These are phyloP conservation scores for Corymbia citriodora DNA, from an alignment of 441 rosid species.

Conservation along the genomic window DNA sequence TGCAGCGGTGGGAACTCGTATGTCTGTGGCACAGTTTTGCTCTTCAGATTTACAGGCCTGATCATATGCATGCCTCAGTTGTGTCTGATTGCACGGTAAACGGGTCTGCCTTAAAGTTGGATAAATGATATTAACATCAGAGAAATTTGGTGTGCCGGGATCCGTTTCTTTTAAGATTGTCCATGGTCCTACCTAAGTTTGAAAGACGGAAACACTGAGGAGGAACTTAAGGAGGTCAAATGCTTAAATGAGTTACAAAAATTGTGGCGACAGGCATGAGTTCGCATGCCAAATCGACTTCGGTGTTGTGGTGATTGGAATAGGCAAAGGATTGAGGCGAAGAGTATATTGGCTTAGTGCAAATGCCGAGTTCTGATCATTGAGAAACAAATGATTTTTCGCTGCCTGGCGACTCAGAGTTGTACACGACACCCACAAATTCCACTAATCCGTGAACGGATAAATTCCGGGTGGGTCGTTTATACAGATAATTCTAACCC, in stretches of 20 bases:
- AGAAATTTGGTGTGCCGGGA: not conserved
- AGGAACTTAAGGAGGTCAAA: not conserved
- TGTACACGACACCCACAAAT: not conserved
- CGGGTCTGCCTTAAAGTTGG: not conserved
- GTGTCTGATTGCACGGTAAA: not conserved
- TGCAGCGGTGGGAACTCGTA: not conserved
- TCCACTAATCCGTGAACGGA: not conserved
- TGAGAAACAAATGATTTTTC: not conserved
- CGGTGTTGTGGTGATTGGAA: not conserved
- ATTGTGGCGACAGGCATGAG: not conserved
- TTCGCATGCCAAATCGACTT: not conserved
- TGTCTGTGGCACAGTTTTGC: not conserved
- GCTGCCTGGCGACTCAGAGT: not conserved
- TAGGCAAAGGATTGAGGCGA: not conserved
- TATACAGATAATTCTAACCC: not conserved
- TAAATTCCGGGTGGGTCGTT: not conserved
- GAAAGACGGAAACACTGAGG: not conserved
- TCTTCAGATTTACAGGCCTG: not conserved
- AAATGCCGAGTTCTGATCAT: not conserved
- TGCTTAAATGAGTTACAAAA: not conserved
- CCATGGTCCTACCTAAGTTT: not conserved
- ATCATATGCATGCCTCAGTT: not conserved
- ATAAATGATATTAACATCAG: not conserved
- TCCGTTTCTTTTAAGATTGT: not conserved
- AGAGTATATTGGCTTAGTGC: not conserved